Evolutionary conservation across 345 rosid genomes (phyloP), one percentile per base, ranked within the genome.

Genomic region (Crucihimalaya himalaica): DNA sequence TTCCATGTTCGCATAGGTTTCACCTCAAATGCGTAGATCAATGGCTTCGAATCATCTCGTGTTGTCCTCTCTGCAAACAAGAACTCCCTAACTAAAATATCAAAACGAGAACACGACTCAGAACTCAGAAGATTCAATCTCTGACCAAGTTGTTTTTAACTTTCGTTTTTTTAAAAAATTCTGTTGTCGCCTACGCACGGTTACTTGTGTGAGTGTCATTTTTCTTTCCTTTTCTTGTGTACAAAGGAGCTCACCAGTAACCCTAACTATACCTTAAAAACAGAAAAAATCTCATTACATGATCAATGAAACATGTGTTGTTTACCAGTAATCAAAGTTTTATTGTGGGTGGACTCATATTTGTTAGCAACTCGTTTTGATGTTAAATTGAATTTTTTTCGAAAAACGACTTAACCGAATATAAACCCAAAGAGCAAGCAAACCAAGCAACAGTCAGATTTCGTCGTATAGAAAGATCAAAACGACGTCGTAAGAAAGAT

Each of bases 41-140:
- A 40, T 92, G 99, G 99, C 97, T 95, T 57, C 81, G 84, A 65
- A 92, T 95, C 8, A 86, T 89, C 45, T 95, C 97, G 29, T 90
- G 92, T 67, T 95, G 99, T 74, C 99, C 99, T 54, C 94, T 92
- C 47, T 95, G 99, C 65, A 95, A 95, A 77, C 91, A 90, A 83
- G 92, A 86, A 81, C 76, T 92, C 42, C 84, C 87, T 61, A 85
- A 83, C 76, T 95, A 84, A 46, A 43, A 43, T 15, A 5, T 52
- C 16, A 71, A 54, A 67, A 21, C 14, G 16, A 23, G n/a, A 54
- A 53, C n/a, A 8, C 5, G 12, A 67, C 54, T 54, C 47, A 31
- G 6, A 35, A 48, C 25, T 23, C 25, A 32, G 10, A 32, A 32
- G 39, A 66, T 46, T 35, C 37, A 43, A 65, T 43, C 57, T 20